Evolutionary conservation across 768 basidiomycete species (phyloP), one percentile per base, ranked within the genome.

Genomic region (Lentinula aciculospora): DNA sequence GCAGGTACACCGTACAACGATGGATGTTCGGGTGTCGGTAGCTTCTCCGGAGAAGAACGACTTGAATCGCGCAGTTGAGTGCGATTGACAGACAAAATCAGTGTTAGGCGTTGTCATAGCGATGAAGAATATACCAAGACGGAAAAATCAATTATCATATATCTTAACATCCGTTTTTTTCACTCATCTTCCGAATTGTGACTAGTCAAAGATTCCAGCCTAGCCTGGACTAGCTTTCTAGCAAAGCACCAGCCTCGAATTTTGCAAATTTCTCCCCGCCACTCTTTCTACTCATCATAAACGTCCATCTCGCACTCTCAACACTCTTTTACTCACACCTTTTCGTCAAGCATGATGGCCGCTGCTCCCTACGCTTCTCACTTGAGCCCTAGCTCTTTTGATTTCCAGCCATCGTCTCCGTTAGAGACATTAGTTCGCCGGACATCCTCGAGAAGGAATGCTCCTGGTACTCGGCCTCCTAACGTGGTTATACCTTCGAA

Each of bases 381-480:
- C 10, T 44, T 29, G 29, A 12, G 15, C 3, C 63, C 60, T 3
- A 53, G 51, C 27, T 21, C 59, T 10, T 65, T 62, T 56, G 54
- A 63, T 6, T 50, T 67, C 25, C 64, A 63, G 47, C 65, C 69
- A 57, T 72, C 77, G 5, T 82, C 82, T 7, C 81, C 81, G 1
- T 70, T 82, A 57, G 79, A 81, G 23, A 68, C 73, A 10, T 73
- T 83, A 54, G 75, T 76, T 53, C 73, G 76, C 59, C 70, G 71
- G 53, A 72, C 79, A 23, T 80, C 81, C 21, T 72, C 77, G 10
- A 57, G 61, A 21, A 63, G 51, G 57, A 54, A 19, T 51, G 7
- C 21, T 25, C 13, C 36, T 15, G 15, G 25, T 21, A 13, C 49
- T 50, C 19, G 49, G 29, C 49, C 49, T 50, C 49, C 49, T n/a